Base-by-base conservation (phyloP, 768 basidiomycete species). In the Lactarius deliciosus region DNA sequence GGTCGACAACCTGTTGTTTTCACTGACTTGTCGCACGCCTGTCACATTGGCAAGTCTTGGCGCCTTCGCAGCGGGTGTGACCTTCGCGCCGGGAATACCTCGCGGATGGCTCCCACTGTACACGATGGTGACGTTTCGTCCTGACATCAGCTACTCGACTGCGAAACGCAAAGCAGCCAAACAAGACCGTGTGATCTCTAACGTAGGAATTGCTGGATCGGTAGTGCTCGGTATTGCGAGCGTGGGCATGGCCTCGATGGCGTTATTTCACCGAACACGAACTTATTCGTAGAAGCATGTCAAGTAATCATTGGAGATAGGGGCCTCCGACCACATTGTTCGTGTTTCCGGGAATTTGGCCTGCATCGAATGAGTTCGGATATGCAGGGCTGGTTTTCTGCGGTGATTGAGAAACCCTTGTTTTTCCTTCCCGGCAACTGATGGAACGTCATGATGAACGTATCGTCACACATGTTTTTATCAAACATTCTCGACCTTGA, bases 41-140 rank as follows among this genome's bases (percentile, higher is more conserved):
- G 78, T 81, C 72, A 78, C 83, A 60, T 75, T 85, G 64, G 74
- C 78, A 66, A 80, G 80, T 68, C 75, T 86, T 71, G 78, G 78
- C 54, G 81, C 82, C 63, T 64, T 64, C 20, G 68, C 73, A 22
- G 20, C 67, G n/a, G 63, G 62, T 22, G 74, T 69, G 47, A 61
- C 73, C 8, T 77, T 76, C 72, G 71, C 72, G 13, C 58, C 86
- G 66, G 75, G 75, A 66, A 77, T 81, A 67, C 89, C 88, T 54
- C 75, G 76, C 69, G 94, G 92, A 43, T 98, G 96, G 96, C 83
- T 95, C 60, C 91, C 94, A 64, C 82, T 96, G 59, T 99, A 99
- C 77, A 93, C 93, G 40, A 97, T 98, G 96, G 90, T 97, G 70
- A 98, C 96, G 54, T 99, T 99, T 80, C 85, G 96, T 50, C 93